Conservation (phyloP, 805 yeast genomes). For the Ogataea degrootiae region DNA sequence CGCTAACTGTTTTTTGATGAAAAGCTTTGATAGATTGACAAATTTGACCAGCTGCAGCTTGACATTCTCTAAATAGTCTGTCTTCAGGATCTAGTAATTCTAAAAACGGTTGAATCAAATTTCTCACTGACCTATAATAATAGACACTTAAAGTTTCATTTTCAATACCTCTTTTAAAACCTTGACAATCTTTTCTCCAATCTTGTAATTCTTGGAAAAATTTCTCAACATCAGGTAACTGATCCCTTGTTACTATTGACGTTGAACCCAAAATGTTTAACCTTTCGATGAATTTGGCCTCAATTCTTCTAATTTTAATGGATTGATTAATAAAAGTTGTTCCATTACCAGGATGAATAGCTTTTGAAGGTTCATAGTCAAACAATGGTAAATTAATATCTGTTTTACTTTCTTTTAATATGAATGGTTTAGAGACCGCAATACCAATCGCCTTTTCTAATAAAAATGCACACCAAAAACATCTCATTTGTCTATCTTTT, state of each 20-base stretch:
- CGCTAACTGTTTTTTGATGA: constrained; percentile 56
- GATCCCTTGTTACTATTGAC: constrained; percentile 29
- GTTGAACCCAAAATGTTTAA: constrained; percentile 36
- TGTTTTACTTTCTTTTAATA: constrained; percentile 46
- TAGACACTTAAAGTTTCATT: constrained; percentile 55
- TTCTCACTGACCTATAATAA: constrained; percentile 55
- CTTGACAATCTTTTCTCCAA: constrained; percentile 53
- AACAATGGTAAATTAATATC: constrained; percentile 46
- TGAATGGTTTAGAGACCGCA: constrained; percentile 56
- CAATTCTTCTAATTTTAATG: constrained; percentile 52
- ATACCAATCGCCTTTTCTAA: constrained; percentile 58
- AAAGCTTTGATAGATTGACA: constrained; percentile 60
- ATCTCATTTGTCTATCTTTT: constrained; percentile 40
- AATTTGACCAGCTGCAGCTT: constrained; percentile 67
- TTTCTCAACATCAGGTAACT: constrained; percentile 46
- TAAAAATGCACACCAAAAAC: constrained; percentile 64
- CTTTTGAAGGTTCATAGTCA: constrained; percentile 38
- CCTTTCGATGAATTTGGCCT: constrained; percentile 52
- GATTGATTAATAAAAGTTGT: constrained; percentile 52
- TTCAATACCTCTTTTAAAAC: constrained; percentile 45
- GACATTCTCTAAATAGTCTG: constrained; percentile 58
- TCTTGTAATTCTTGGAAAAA: constrained; percentile 50
- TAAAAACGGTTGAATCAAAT: constrained; percentile 59
- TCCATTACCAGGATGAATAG: constrained; percentile 30
- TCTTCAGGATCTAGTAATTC: constrained; percentile 59